Evolutionary conservation across 768 basidiomycete species (phyloP).

Genomic region (Xanthoconium purpureum): DNA sequence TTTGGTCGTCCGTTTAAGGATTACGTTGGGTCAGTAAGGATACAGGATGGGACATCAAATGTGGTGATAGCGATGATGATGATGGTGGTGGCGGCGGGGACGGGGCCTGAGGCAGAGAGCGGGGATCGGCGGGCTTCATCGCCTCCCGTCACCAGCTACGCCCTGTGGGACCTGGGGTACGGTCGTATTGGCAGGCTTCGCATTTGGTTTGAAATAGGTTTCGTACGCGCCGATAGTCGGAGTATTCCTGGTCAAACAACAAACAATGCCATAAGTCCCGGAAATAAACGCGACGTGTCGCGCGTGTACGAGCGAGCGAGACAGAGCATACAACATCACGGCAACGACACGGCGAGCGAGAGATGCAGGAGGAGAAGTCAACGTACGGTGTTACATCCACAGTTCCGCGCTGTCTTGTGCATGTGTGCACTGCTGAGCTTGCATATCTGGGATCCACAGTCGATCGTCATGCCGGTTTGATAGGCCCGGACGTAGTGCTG

Average conservation of each 20-base stretch:
- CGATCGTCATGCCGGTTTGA: constrained; percentile 55
- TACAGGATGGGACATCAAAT: neutral
- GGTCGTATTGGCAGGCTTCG: constrained; percentile 48
- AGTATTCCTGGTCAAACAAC: constrained; percentile 28
- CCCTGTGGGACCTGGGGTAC: constrained; percentile 29
- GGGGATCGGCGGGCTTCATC: neutral
- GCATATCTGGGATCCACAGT: constrained; percentile 53
- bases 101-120: neutral
- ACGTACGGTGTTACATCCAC: constrained; percentile 48
- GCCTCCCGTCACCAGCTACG: constrained; percentile 16
- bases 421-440: constrained; percentile 54
- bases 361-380: neutral
- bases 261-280: constrained; percentile 1
- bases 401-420: constrained; percentile 57
- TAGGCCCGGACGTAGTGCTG: constrained; percentile 66
- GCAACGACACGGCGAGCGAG: neutral
- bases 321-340: neutral
- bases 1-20: neutral
- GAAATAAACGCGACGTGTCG: neutral
- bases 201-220: constrained; percentile 68
- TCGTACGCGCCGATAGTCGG: constrained; percentile 53
- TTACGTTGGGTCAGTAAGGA: neutral
- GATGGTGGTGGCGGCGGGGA: constrained; percentile 2
- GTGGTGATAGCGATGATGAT: neutral
- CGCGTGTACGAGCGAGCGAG: neutral